phyloP scores from a whole-genome alignment of 768 basidiomycete species.

The Pisolithus orientalis region DNA sequence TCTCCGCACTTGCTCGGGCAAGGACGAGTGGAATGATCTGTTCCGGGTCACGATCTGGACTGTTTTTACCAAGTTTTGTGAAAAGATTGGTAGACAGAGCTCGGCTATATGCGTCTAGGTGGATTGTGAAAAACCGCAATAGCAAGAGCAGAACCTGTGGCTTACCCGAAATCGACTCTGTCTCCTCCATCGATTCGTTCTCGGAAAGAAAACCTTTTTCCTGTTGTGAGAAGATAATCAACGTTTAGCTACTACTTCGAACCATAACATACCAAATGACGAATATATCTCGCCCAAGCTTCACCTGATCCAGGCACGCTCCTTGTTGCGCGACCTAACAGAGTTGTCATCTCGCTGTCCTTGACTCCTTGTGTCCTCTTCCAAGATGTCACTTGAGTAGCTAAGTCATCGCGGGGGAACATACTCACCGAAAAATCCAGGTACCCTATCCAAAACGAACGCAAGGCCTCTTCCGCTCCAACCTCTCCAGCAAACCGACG shows the following conservation, averaged over 20 bases:
- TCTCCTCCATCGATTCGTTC: constrained; percentile 13
- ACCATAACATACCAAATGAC: constrained; percentile 49
- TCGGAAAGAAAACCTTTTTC: constrained; percentile 14
- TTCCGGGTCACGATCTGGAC: constrained; percentile 44
- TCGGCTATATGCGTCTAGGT: constrained; percentile 49
- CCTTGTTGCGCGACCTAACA: constrained; percentile 53
- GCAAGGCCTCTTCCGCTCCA: constrained; percentile 52
- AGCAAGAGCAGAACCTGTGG: background rate
- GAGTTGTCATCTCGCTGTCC: constrained; percentile 34
- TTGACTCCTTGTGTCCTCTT: constrained; percentile 45
- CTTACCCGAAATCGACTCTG: constrained; percentile 23
- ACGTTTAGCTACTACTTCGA: background rate
- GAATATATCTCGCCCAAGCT: constrained; percentile 73
- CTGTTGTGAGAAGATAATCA: constrained; percentile 6
- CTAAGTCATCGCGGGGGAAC: background rate
- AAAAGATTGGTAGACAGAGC: constrained; percentile 53
- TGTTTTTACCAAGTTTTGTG: constrained; percentile 22
- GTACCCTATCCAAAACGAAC: constrained; percentile 70
- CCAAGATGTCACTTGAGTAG: constrained; percentile 1
- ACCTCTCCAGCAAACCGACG: constrained; percentile 47
- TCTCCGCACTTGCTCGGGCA: constrained; percentile 61
- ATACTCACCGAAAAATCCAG: constrained; percentile 58
- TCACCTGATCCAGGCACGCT: constrained; percentile 76
- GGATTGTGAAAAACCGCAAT: background rate
- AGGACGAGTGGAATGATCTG: constrained; percentile 58